These are phyloP conservation scores for Ceratocystis eucalypticola DNA, from an alignment of 2,329 filamentous ascomycete genomes.

Conservation along the genomic window DNA sequence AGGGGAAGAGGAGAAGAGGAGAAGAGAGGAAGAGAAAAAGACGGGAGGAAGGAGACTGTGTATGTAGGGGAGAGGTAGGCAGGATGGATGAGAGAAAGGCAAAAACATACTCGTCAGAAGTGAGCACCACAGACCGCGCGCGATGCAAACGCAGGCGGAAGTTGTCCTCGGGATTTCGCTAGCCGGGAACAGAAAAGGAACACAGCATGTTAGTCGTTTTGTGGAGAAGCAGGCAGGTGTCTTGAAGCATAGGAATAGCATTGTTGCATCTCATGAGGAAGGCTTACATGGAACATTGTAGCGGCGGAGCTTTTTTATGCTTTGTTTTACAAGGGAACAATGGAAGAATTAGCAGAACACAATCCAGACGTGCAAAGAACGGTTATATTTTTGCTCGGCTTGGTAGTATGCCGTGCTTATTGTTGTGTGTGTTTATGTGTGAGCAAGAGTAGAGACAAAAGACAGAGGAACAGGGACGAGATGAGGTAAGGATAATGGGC, in stretches of 20 bases:
- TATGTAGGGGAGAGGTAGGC: background rate
- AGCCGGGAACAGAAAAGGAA: constrained; percentile 1
- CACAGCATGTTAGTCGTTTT: background rate
- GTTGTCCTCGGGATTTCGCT: constrained; percentile 56
- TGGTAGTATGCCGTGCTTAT: no score
- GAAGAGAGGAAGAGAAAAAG: background rate
- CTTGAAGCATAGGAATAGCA: background rate
- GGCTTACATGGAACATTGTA: constrained; percentile 17
- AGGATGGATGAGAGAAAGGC: background rate
- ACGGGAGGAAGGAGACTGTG: background rate
- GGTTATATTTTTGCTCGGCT: no score
- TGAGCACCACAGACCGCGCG: constrained; percentile 70
- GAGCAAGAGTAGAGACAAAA: no score
- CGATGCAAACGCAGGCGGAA: constrained; percentile 73
- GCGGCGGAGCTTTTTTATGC: background rate
- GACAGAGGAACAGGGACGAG: no score
- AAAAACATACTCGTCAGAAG: constrained; percentile 51
- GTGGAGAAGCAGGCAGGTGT: background rate
- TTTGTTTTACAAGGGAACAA: background rate
- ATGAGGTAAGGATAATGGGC: no score
- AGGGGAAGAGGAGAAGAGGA: background rate
- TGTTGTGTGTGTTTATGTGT: no score
- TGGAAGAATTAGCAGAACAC: background rate
- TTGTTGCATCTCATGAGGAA: constrained; percentile 20
- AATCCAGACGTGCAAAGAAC: background rate